A percentile compares a stretch with the other conserved stretches of the same genome.
These are phyloP conservation scores for Penicillium robsamsonii DNA, from an alignment of 495 filamentous ascomycete species.

Conservation along the genomic window DNA sequence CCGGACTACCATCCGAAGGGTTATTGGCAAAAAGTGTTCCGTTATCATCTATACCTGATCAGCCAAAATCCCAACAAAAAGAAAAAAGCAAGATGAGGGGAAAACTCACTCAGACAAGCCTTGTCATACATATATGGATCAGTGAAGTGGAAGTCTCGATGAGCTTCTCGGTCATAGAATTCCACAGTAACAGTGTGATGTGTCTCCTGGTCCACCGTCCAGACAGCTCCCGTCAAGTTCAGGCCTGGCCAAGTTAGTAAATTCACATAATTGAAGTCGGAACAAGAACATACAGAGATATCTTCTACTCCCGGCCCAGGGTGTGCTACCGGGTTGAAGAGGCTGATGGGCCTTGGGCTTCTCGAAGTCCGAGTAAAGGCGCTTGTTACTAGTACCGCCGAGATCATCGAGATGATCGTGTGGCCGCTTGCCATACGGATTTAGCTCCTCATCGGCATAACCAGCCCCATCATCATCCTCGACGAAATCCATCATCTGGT, in stretches of 20 bases:
- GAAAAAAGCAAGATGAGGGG: not conserved
- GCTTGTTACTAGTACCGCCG: constrained; percentile 56
- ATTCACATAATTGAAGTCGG: not conserved
- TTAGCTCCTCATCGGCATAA: constrained; percentile 63
- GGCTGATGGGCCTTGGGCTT: constrained; percentile 72
- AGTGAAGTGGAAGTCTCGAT: constrained; percentile 92
- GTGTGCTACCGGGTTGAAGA: constrained; percentile 92
- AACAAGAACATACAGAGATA: constrained; percentile 66
- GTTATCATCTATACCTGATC: constrained; percentile 59
- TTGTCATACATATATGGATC: constrained; percentile 95
- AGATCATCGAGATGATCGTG: constrained; percentile 52
- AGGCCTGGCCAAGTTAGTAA: constrained; percentile 50
- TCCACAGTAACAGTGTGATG: constrained; percentile 96
- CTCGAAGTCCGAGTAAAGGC: constrained; percentile 54
- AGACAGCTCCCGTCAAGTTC: constrained; percentile 89
- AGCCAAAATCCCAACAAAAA: constrained; percentile 19
- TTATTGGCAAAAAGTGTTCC: constrained; percentile 85
- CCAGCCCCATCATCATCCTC: constrained; percentile 95
- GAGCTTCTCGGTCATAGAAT: constrained; percentile 90
- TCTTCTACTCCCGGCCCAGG: constrained; percentile 89
- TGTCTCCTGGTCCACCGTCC: constrained; percentile 94
- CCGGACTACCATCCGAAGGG: constrained; percentile 62
- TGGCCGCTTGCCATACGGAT: constrained; percentile 59
- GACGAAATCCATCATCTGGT: constrained; percentile 75
- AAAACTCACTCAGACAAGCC: constrained; percentile 70